Conservation (phyloP, 257 asterid genomes). For the Thymus quinquecostatus region DNA sequence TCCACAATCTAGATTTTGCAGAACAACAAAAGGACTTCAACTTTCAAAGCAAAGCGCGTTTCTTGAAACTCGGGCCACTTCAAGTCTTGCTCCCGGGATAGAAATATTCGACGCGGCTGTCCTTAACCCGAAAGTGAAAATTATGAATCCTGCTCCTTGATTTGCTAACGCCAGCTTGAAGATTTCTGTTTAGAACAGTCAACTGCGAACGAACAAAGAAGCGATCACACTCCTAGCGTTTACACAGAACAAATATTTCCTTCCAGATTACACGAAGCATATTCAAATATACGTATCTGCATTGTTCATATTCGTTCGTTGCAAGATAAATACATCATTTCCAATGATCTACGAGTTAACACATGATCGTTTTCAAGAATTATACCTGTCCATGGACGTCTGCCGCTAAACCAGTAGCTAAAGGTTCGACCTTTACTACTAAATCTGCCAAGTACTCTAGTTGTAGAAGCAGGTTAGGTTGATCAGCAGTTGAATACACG, state of each 20-base stretch:
- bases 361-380: background rate
- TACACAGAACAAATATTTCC: background rate
- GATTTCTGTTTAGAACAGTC: constrained; percentile 65
- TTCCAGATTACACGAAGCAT: background rate
- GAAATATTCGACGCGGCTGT: constrained; percentile 71
- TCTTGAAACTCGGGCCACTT: constrained; percentile 20
- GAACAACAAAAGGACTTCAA: background rate
- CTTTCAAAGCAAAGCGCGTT: background rate
- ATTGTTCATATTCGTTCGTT: background rate
- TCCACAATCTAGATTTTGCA: background rate
- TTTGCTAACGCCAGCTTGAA: constrained; percentile 42
- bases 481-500: constrained; percentile 61
- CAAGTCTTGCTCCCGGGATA: constrained; percentile 65
- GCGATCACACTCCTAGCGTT: constrained; percentile 6
- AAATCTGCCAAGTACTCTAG: constrained; percentile 76
- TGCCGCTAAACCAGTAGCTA: constrained; percentile 89
- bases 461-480: constrained; percentile 58
- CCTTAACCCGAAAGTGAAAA: constrained; percentile 85
- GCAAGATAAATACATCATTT: background rate
- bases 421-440: constrained; percentile 81
- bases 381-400: constrained; percentile 97
- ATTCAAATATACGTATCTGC: background rate
- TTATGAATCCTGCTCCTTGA: constrained; percentile 54
- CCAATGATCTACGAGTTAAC: background rate
- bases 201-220: constrained; percentile 46